phyloP scores from a whole-genome alignment of 129 eudicot species.

The Chrysanthemum lavandulifolium region DNA sequence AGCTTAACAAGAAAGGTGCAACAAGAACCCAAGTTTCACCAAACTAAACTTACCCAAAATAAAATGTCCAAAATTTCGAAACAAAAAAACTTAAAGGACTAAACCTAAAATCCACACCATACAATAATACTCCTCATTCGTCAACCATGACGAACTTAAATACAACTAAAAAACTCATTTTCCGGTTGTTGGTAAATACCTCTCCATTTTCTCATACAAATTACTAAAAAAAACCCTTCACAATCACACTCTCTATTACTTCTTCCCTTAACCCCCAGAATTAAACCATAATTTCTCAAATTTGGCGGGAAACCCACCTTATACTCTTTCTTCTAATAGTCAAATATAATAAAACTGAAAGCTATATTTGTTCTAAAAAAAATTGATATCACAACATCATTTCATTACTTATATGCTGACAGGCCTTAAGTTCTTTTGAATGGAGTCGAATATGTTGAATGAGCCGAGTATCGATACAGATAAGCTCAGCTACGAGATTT shows the following conservation, averaged over 20 bases:
- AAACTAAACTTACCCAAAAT: not conserved
- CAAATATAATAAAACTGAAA: conserved; percentile 7
- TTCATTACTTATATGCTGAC: no score
- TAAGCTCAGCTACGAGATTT: conserved; percentile 81
- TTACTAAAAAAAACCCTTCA: conserved; percentile 13
- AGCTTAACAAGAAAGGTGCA: not conserved
- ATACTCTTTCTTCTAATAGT: not conserved
- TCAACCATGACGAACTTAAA: not conserved
- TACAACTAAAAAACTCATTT: not conserved
- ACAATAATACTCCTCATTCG: no score
- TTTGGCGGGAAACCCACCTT: conserved; percentile 31
- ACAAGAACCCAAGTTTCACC: not conserved
- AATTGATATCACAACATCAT: no score
- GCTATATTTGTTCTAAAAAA: conserved; percentile 28
- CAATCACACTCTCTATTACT: conserved; percentile 21
- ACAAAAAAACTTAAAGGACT: not conserved
- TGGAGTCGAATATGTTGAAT: conserved; percentile 40
- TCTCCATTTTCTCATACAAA: not conserved
- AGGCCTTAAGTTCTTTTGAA: not conserved
- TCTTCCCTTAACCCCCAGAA: conserved; percentile 3
- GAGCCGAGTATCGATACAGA: conserved; percentile 66
- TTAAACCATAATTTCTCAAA: not conserved
- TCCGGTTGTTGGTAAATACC: conserved; percentile 16
- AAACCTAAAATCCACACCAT: not conserved
- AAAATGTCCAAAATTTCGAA: not conserved